phyloP scores from a whole-genome alignment of 2,329 filamentous ascomycete species.

The Cladophialophora chaetospira region DNA sequence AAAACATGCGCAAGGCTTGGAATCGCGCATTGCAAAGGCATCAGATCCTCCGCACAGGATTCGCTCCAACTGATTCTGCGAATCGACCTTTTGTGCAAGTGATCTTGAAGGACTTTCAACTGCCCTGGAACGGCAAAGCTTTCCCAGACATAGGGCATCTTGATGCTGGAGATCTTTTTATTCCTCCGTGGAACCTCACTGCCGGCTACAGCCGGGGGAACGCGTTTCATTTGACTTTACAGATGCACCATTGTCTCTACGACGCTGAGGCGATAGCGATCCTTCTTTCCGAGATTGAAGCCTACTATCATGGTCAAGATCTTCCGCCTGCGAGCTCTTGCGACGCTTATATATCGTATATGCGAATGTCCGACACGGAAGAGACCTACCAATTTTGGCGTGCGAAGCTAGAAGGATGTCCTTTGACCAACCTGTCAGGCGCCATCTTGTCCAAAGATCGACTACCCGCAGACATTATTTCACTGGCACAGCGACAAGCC shows the following conservation, averaged over 20 bases:
- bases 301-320: slow-evolving; percentile 49
- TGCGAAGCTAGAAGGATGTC: slow-evolving; percentile 44
- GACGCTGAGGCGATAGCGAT: slow-evolving; percentile 76
- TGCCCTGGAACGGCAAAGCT: slow-evolving; percentile 44
- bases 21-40: slow-evolving; percentile 64
- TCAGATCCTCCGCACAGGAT: slow-evolving; percentile 75
- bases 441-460: slow-evolving; percentile 7
- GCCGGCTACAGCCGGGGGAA: neutral
- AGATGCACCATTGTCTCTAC: slow-evolving; percentile 80
- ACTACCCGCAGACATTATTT: neutral
- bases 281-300: slow-evolving; percentile 71
- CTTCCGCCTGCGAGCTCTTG: slow-evolving; percentile 60
- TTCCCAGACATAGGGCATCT: neutral
- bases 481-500: neutral
- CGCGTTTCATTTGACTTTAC: slow-evolving; percentile 45
- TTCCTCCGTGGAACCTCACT: slow-evolving; percentile 28
- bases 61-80: slow-evolving; percentile 64
- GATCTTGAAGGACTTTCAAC: slow-evolving; percentile 55
- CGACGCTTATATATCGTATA: slow-evolving; percentile 63
- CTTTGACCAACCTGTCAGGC: slow-evolving; percentile 20
- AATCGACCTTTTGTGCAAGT: slow-evolving; percentile 71
- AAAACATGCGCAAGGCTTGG: slow-evolving; percentile 64
- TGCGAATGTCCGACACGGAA: slow-evolving; percentile 52
- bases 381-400: slow-evolving; percentile 68
- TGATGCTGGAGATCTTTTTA: slow-evolving; percentile 12